Percentiles rank a stretch among this genome's conserved stretches.
These are phyloP conservation scores for Colletotrichum orbiculare DNA, from an alignment of 2,329 filamentous ascomycete species.

Conservation along the genomic window DNA sequence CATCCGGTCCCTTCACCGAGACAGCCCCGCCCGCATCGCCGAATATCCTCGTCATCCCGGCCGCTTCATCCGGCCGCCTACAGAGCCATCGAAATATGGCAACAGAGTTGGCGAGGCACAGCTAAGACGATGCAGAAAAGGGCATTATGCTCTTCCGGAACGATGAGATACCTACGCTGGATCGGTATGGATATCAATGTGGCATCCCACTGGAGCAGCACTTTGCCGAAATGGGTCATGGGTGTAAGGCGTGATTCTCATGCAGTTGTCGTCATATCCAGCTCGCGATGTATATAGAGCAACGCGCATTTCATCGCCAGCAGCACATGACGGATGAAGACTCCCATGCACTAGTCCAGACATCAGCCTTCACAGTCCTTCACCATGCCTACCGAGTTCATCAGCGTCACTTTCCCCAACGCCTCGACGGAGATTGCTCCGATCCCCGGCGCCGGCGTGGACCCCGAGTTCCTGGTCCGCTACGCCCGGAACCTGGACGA, in stretches of 20 bases:
- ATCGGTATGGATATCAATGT: constrained; percentile 15
- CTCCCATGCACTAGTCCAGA: neutral
- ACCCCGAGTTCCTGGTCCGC: constrained; percentile 65
- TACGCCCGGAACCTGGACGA: constrained; percentile 69
- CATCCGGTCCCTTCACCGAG: constrained; percentile 15
- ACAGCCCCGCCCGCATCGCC: neutral
- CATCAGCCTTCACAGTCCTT: neutral
- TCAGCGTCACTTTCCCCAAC: constrained; percentile 67
- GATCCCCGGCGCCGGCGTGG: constrained; percentile 61
- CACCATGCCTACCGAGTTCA: constrained; percentile 65
- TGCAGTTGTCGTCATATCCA: constrained; percentile 41
- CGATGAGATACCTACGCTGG: neutral
- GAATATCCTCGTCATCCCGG: neutral
- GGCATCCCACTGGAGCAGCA: constrained; percentile 22
- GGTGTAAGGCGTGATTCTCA: constrained; percentile 41
- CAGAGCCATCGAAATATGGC: no score
- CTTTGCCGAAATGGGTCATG: constrained; percentile 36
- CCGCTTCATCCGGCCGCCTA: no score
- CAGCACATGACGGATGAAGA: neutral
- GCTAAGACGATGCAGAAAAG: neutral
- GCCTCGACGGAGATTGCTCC: constrained; percentile 66
- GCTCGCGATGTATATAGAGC: constrained; percentile 31
- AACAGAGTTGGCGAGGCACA: neutral
- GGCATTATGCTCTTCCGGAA: neutral
- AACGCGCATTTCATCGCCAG: neutral